Conservation (phyloP, 495 filamentous ascomycete genomes). For the Viridothelium virens region DNA sequence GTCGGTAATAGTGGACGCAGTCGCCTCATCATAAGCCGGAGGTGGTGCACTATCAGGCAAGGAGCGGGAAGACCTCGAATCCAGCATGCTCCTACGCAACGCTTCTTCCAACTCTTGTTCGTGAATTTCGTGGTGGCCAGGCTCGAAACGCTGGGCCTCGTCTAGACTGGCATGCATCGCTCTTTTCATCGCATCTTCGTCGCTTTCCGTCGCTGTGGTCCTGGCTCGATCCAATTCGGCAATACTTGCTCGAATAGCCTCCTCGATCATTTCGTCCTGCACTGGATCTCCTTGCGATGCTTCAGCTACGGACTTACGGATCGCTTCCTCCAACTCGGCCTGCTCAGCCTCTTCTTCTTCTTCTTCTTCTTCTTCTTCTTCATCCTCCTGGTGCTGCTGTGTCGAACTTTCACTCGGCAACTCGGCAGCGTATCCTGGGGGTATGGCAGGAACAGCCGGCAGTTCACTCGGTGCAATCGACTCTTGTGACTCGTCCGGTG, state of each 20-base stretch:
- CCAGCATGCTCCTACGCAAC: constrained; percentile 47
- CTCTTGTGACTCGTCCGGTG: background rate
- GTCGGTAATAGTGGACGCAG: background rate
- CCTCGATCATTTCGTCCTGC: constrained; percentile 62
- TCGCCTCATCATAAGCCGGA: constrained; percentile 36
- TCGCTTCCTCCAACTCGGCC: constrained; percentile 59
- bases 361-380: constrained; percentile 14
- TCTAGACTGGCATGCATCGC: constrained; percentile 29
- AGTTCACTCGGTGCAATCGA: background rate
- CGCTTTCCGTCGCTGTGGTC: constrained; percentile 23
- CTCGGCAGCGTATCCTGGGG: background rate
- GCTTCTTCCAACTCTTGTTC: constrained; percentile 49
- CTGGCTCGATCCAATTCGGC: constrained; percentile 45
- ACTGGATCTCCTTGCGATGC: constrained; percentile 58
- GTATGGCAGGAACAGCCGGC: background rate
- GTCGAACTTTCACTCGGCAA: background rate
- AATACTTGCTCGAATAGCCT: constrained; percentile 61
- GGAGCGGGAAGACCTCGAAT: constrained; percentile 19
- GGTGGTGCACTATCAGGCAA: constrained; percentile 31
- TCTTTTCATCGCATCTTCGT: constrained; percentile 30
- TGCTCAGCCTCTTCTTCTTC: constrained; percentile 30
- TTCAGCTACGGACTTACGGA: constrained; percentile 56
- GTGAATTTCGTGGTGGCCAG: constrained; percentile 38
- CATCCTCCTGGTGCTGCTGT: background rate
- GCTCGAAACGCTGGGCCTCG: constrained; percentile 21